Base-by-base conservation (phyloP, 2,329 filamentous ascomycete species). In the Xylariaceae sp. region DNA sequence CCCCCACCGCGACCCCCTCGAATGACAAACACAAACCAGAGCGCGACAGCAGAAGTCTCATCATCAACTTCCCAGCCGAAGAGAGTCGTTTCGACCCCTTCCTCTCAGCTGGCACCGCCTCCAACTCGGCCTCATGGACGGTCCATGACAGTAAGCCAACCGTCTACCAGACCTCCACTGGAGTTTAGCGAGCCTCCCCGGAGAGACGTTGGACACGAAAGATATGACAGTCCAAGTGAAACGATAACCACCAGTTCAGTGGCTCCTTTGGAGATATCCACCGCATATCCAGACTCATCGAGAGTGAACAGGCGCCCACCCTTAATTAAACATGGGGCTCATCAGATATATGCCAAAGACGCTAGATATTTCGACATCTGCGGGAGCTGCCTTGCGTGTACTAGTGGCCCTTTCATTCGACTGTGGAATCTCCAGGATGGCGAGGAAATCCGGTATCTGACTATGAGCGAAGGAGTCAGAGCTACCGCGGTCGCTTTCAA, bases 351-450 rank as follows among this genome's bases (percentile, higher is more conserved):
- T 22, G 90, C 87, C 3, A 89, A 88, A 54, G 93, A 97, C 49
- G 87, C 88, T 4, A 83, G 89, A 32, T 72, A 89, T 22, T 83
- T 96, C 58, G 90, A 93, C 48, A 82, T 95, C 3, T 96, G 88
- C 59, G 93, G 93, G 7, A 84, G 90, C 49, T 83, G 85, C 51
- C 81, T 32, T 32, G 30, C 93, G 7, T 95, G 89, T 60, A 91
- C 90, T 0, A 88, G 86, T 13, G 93, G 91, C 4, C 85, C 87
- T 49, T 73, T 93, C 47, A 97, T 91, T 2, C 79, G 88, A 46
- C 87, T 90, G 0, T 98, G 93, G 90, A 91, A 83, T 60, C 64
- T 95, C 18, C 68, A 81, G 9, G 89, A 89, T 40, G 91, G 91
- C 2, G 87, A 94, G 53, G 74, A 87, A 38, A 59, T 95, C 12